Evolutionary conservation across 2,329 filamentous ascomycete species (phyloP), one percentile per base, ranked within the genome.

Genomic region (Alternaria rosae): DNA sequence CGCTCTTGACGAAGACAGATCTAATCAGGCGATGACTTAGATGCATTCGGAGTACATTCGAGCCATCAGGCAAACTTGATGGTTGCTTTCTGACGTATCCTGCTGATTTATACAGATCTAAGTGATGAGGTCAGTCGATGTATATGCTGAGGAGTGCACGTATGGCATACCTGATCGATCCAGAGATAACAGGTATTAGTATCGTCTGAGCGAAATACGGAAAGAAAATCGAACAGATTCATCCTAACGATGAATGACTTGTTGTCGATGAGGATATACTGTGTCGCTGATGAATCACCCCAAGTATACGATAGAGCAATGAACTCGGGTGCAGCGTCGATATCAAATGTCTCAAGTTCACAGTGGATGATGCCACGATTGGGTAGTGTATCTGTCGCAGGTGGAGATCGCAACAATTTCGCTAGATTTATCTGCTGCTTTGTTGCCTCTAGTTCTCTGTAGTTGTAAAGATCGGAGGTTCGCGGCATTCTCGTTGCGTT

Each of bases 21-120:
- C 57, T 13, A 63, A 52, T 52, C 57, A 63, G 28, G 26, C 51
- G 5, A 35, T 45, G 10, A 63, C 61, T 10, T 17, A 60, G 38
- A n/a, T 45, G 28, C 42, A 54, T 21, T 12, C 21, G 12, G 25
- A 10, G 28, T 63, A 60, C 11, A 63, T 63, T 6, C 26, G 15
- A 30, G 32, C 9, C 61, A 63, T 63, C 15, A 60, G 26, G 15
- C 25, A 15, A n/a, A 63, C 61, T 42, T 63, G 61, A 26, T 55
- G 61, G 20, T 52, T 63, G 5, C 57, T 42, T 41, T 63, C 61
- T 2, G 13, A 9, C n/a, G 30, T 50, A 26, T 32, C 21, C 26
- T 28, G 43, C 12, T 65, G 54, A 28, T 58, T 52, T 26, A 62
- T 56, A 35, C 62, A 62, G 15, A 65, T 20, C 28, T 62, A 43